Percentiles rank a stretch among this genome's conserved stretches.
Evolutionary conservation across 495 filamentous ascomycete genomes (phyloP).

Genomic region (Tuber calosporum): DNA sequence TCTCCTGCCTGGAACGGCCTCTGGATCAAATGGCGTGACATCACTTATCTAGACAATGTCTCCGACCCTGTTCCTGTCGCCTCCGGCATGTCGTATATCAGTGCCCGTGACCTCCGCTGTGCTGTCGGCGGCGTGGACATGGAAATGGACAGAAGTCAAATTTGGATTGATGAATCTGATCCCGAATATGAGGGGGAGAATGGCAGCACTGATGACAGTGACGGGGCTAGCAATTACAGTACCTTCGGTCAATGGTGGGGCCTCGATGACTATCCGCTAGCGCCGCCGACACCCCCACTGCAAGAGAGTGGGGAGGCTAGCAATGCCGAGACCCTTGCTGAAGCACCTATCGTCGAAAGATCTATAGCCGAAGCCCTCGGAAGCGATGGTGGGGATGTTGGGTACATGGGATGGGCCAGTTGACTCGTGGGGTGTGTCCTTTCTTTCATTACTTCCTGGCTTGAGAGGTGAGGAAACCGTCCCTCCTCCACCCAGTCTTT

Average conservation of each 20-base stretch:
- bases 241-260: neutral
- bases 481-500: neutral
- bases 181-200: neutral
- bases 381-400: constrained; percentile 21
- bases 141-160: constrained; percentile 29
- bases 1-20: constrained; percentile 34
- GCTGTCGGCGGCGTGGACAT: constrained; percentile 32
- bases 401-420: constrained; percentile 18
- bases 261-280: neutral
- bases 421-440: neutral
- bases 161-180: constrained; percentile 10
- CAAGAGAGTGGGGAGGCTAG: neutral
- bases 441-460: neutral
- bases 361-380: neutral
- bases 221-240: neutral
- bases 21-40: constrained; percentile 36
- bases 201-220: neutral
- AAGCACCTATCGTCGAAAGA: neutral
- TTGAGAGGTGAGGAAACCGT: neutral
- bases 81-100: constrained; percentile 20
- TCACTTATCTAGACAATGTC: constrained; percentile 10
- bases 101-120: constrained; percentile 29
- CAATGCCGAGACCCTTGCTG: neutral
- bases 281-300: neutral
- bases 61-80: constrained; percentile 16